A percentile compares a stretch with the other conserved stretches of the same genome.
Evolutionary conservation across 2,329 filamentous ascomycete genomes (phyloP).

Genomic region (Didymella glomerata): DNA sequence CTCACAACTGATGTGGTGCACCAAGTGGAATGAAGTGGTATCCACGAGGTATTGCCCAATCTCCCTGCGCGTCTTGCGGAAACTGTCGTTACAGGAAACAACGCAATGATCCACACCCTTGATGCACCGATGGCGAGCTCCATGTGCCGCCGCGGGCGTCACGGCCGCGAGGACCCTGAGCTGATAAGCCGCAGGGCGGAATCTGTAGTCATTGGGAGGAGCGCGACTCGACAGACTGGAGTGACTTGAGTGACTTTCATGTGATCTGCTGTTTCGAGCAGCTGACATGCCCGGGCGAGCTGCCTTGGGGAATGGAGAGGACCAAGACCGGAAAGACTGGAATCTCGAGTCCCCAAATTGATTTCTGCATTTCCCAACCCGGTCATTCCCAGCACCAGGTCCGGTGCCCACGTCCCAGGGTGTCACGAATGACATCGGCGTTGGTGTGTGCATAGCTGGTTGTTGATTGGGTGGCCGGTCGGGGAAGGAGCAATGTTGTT

Average conservation of each 20-base stretch:
- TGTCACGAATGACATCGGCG: constrained; percentile 13
- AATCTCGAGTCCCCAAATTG: neutral
- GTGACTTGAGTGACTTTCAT: constrained; percentile 17
- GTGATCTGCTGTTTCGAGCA: constrained; percentile 16
- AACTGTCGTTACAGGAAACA: constrained; percentile 36
- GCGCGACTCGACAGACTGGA: neutral
- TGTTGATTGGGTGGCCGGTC: constrained; percentile 14
- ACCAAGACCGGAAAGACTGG: constrained; percentile 1
- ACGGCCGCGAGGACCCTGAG: constrained; percentile 21
- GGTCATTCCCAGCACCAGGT: constrained; percentile 19
- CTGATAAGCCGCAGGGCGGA: constrained; percentile 21
- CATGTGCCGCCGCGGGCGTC: constrained; percentile 27
- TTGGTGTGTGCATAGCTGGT: neutral
- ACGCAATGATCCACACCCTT: constrained; percentile 30
- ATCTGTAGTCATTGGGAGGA: constrained; percentile 9
- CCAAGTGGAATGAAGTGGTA: constrained; percentile 25
- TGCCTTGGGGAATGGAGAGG: constrained; percentile 4
- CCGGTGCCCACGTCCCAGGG: constrained; percentile 8
- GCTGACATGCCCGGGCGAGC: constrained; percentile 17
- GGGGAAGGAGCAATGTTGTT: constrained; percentile 15
- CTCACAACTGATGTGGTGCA: constrained; percentile 23
- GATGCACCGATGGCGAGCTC: constrained; percentile 22
- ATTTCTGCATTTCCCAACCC: constrained; percentile 4
- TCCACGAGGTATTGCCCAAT: constrained; percentile 25
- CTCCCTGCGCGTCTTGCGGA: constrained; percentile 25